Evolutionary conservation across 371 early-diverging fungal genomes (phyloP).

Genomic region (Chytridium lagenaria): DNA sequence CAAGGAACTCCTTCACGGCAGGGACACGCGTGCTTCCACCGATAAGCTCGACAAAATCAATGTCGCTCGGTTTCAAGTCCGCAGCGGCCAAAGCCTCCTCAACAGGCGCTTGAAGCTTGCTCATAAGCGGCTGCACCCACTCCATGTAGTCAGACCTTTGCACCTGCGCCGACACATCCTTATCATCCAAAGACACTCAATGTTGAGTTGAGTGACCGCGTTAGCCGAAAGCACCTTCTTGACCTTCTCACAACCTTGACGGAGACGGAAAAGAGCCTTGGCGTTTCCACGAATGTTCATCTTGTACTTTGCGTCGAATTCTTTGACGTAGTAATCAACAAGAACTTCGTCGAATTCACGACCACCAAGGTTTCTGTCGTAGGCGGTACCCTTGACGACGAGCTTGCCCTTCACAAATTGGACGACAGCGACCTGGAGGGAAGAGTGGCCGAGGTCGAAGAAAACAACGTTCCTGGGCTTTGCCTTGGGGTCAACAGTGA

Average conservation of each 20-base stretch:
- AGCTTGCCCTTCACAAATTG: slow-evolving; percentile 95
- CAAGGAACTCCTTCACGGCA: slow-evolving; percentile 85
- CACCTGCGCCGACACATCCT: slow-evolving; percentile 5
- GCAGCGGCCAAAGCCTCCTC: not conserved
- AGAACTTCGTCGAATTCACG: slow-evolving; percentile 93
- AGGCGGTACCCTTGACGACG: slow-evolving; percentile 87
- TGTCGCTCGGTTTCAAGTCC: not conserved
- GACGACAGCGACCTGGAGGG: slow-evolving; percentile 87
- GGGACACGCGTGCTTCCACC: slow-evolving; percentile 84
- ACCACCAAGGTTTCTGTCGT: slow-evolving; percentile 93
- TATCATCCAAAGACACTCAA: slow-evolving; percentile 5
- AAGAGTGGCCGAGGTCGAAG: slow-evolving; percentile 94
- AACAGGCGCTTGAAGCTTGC: slow-evolving; percentile 75
- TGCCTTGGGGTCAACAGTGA: slow-evolving; percentile 48
- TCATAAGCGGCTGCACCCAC: slow-evolving; percentile 82
- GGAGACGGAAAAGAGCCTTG: slow-evolving; percentile 73
- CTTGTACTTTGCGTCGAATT: slow-evolving; percentile 94
- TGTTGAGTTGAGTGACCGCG: not conserved
- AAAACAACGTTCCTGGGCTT: slow-evolving; percentile 92
- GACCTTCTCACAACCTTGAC: slow-evolving; percentile 32
- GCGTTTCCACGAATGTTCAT: slow-evolving; percentile 87
- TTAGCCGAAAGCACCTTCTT: not conserved
- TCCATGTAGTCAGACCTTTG: slow-evolving; percentile 71
- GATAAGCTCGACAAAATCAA: slow-evolving; percentile 11
- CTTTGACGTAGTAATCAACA: slow-evolving; percentile 79